A percentile compares a stretch with the other conserved stretches of the same genome.
Evolutionary conservation across 139 green algal genomes (phyloP).

Genomic region (Picochlorum sp.): DNA sequence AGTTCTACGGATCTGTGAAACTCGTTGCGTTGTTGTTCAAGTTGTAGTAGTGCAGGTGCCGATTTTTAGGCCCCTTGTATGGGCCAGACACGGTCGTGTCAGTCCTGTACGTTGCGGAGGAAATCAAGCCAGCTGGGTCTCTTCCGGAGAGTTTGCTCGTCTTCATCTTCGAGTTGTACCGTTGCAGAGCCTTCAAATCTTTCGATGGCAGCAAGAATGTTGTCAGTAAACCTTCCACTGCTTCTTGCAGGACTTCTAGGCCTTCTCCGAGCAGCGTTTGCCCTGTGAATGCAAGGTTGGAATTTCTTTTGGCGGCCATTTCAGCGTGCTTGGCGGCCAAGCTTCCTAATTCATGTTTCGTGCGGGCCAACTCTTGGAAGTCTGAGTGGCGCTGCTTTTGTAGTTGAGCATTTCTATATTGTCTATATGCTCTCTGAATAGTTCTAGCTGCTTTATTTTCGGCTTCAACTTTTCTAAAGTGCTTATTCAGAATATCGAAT

Average conservation of each 20-base stretch:
- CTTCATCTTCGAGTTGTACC: background rate
- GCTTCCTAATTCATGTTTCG: constrained; percentile 14
- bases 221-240: constrained; percentile 32
- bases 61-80: too few species aligned
- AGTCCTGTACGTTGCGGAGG: too few species aligned
- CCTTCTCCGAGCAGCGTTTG: constrained; percentile 37
- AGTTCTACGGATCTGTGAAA: too few species aligned
- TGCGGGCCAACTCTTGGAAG: constrained; percentile 7
- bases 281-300: constrained; percentile 38
- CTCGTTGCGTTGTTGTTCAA: too few species aligned
- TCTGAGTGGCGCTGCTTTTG: constrained; percentile 1
- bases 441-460: constrained; percentile 21
- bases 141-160: too few species aligned
- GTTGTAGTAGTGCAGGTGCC: too few species aligned
- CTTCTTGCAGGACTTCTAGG: constrained; percentile 34
- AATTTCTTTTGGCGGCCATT: constrained; percentile 21
- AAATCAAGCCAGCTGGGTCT: too few species aligned
- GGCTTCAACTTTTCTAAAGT: background rate
- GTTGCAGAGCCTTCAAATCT: constrained; percentile 19
- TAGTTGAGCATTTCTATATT: background rate
- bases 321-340: constrained; percentile 28
- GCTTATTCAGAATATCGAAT: background rate
- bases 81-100: too few species aligned
- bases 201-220: constrained; percentile 39
- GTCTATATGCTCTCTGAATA: constrained; percentile 32